Conservation (phyloP, 1,139 yeast species). For the Saccharomyces pastorianus region DNA sequence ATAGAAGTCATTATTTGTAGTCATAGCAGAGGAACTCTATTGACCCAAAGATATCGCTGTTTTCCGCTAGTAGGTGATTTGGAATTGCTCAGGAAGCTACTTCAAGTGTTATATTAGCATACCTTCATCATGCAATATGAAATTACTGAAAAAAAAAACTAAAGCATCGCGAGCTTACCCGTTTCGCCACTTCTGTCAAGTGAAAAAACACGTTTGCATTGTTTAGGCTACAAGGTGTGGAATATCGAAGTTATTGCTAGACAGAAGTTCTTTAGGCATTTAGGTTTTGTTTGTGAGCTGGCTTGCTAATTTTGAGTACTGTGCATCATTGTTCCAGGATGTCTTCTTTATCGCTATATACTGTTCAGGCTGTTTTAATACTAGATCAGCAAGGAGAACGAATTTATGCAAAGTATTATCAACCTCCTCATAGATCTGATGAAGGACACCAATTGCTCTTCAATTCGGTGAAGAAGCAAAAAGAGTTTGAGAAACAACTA, state of each 20-base stretch:
- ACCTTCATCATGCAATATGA: background rate
- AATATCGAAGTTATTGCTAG: background rate
- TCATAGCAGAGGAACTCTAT: constrained; percentile 9
- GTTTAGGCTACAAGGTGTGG: background rate
- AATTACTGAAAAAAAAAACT: background rate
- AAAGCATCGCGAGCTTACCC: background rate
- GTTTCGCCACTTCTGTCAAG: background rate
- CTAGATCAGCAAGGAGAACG: constrained; percentile 79
- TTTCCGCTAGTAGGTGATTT: background rate
- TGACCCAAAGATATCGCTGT: background rate
- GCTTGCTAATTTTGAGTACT: constrained; percentile 13
- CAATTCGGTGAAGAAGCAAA: constrained; percentile 53
- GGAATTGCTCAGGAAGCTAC: background rate
- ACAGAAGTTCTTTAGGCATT: background rate
- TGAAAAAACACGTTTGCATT: background rate
- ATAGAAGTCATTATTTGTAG: constrained; percentile 39
- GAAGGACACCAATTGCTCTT: constrained; percentile 26
- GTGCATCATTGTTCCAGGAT: constrained; percentile 5
- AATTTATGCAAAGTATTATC: constrained; percentile 77
- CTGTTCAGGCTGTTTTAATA: constrained; percentile 68
- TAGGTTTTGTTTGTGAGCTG: constrained; percentile 3
- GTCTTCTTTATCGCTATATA: constrained; percentile 51
- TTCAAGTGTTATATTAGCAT: background rate
- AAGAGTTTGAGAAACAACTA: constrained; percentile 64
- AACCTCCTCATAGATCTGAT: constrained; percentile 39